A percentile compares a stretch with the other conserved stretches of the same genome.
These are phyloP conservation scores for Aspergillus tanneri DNA, from an alignment of 2,329 filamentous ascomycete genomes.

Conservation along the genomic window DNA sequence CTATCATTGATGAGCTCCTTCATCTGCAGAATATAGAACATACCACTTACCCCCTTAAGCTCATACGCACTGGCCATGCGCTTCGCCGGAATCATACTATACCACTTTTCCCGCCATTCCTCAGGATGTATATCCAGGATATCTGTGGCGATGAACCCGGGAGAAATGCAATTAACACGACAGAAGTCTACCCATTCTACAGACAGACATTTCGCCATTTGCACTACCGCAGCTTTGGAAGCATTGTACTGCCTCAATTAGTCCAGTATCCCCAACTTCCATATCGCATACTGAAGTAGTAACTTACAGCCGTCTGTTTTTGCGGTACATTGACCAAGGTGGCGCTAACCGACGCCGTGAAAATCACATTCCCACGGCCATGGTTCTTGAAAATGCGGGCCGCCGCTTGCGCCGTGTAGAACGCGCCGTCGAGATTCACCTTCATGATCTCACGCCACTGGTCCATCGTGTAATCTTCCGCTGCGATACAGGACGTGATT, in stretches of 20 bases:
- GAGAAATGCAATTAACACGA: constrained; percentile 44
- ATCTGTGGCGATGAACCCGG: constrained; percentile 44
- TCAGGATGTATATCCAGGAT: constrained; percentile 36
- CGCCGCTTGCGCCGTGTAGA: constrained; percentile 42
- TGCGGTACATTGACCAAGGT: constrained; percentile 43
- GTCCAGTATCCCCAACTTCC: too few species aligned
- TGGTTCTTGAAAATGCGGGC: constrained; percentile 38
- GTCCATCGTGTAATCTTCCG: constrained; percentile 40
- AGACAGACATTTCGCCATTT: constrained; percentile 41
- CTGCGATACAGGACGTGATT: constrained; percentile 27
- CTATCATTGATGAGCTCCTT: background rate
- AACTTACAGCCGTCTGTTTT: constrained; percentile 35
- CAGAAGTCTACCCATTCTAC: constrained; percentile 43
- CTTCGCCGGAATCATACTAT: constrained; percentile 40
- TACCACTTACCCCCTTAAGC: constrained; percentile 35
- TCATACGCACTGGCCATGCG: constrained; percentile 41
- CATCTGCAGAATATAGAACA: background rate
- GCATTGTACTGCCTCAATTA: constrained; percentile 34
- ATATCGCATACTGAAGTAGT: background rate
- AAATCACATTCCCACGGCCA: constrained; percentile 38
- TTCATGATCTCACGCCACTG: constrained; percentile 44
- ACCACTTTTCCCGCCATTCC: constrained; percentile 38
- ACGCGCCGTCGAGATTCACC: constrained; percentile 42
- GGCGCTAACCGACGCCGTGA: constrained; percentile 41
- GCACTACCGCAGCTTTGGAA: constrained; percentile 37